Conservation (phyloP, 768 basidiomycete species). For the Russula compacta region DNA sequence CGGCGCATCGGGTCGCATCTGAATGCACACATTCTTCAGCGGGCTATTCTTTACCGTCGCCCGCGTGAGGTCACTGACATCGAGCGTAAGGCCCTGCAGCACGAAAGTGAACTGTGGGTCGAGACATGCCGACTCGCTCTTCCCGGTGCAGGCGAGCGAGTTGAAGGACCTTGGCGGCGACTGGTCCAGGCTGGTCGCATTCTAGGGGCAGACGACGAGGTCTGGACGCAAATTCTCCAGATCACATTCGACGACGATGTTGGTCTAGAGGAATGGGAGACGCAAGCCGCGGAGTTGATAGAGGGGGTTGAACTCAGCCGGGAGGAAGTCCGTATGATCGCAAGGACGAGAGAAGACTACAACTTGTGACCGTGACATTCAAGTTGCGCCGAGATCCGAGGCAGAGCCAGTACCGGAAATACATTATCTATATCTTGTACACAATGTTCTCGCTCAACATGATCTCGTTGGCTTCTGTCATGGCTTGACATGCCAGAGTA, state of each 20-base stretch:
- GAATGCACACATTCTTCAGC: slow-evolving; percentile 71
- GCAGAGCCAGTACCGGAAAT: not conserved
- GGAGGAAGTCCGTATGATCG: slow-evolving; percentile 50
- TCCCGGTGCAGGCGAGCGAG: slow-evolving; percentile 39
- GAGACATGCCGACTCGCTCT: slow-evolving; percentile 65
- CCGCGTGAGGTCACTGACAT: slow-evolving; percentile 44
- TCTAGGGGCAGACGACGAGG: slow-evolving; percentile 43
- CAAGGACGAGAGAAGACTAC: slow-evolving; percentile 39
- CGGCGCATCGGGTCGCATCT: slow-evolving; percentile 62
- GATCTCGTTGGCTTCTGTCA: slow-evolving; percentile 74
- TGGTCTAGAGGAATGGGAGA: slow-evolving; percentile 43
- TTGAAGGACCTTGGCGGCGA: slow-evolving; percentile 70
- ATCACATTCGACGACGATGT: not conserved
- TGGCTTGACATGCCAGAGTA: slow-evolving; percentile 55
- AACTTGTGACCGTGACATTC: too few relatives aligned
- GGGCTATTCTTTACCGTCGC: slow-evolving; percentile 72
- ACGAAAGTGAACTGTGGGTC: slow-evolving; percentile 77
- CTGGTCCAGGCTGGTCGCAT: slow-evolving; percentile 64
- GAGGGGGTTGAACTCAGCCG: slow-evolving; percentile 54
- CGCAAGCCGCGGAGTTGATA: slow-evolving; percentile 39
- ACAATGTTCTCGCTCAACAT: slow-evolving; percentile 84
- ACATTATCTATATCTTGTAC: slow-evolving; percentile 57
- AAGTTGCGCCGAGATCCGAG: too few relatives aligned
- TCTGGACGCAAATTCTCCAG: slow-evolving; percentile 12
- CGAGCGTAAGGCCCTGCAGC: slow-evolving; percentile 54